Evolutionary conservation across 805 yeast genomes (phyloP).

Genomic region (Candida nitratophila): DNA sequence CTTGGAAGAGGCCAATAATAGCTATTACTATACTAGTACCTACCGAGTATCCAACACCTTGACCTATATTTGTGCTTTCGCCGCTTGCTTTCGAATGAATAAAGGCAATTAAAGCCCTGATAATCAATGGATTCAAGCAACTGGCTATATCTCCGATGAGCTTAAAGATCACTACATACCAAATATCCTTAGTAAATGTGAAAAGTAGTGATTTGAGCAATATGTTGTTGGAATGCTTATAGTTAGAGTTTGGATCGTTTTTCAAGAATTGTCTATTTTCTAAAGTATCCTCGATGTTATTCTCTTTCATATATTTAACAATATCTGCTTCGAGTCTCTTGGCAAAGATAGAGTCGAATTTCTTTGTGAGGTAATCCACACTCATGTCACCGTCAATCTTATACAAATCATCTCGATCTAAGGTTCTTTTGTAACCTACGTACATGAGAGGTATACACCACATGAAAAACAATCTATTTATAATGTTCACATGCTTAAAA

Average conservation of each 20-base stretch:
- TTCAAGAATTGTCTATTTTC: constrained; percentile 26
- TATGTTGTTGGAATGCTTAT: constrained; percentile 35
- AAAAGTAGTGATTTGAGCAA: constrained; percentile 40
- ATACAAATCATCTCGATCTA: constrained; percentile 59
- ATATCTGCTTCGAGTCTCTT: constrained; percentile 25
- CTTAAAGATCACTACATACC: constrained; percentile 33
- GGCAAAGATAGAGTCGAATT: constrained; percentile 29
- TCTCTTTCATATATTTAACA: constrained; percentile 22
- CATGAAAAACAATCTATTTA: constrained; percentile 45
- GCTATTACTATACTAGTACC: constrained; percentile 57
- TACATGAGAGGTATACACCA: constrained; percentile 63
- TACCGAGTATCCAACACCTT: constrained; percentile 71
- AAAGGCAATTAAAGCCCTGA: constrained; percentile 56
- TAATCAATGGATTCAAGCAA: constrained; percentile 60
- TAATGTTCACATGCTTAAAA: constrained; percentile 26
- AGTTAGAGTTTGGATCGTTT: constrained; percentile 25
- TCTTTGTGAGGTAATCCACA: constrained; percentile 31
- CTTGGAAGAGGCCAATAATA: constrained; percentile 39
- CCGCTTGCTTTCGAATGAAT: constrained; percentile 47
- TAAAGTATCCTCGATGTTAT: constrained; percentile 23
- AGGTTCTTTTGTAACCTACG: constrained; percentile 65
- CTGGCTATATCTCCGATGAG: constrained; percentile 38
- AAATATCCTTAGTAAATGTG: constrained; percentile 42
- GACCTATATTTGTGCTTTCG: constrained; percentile 34
- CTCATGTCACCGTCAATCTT: constrained; percentile 34